phyloP scores from a whole-genome alignment of 2,329 filamentous ascomycete genomes.

The Malbranchea cinnamomea region DNA sequence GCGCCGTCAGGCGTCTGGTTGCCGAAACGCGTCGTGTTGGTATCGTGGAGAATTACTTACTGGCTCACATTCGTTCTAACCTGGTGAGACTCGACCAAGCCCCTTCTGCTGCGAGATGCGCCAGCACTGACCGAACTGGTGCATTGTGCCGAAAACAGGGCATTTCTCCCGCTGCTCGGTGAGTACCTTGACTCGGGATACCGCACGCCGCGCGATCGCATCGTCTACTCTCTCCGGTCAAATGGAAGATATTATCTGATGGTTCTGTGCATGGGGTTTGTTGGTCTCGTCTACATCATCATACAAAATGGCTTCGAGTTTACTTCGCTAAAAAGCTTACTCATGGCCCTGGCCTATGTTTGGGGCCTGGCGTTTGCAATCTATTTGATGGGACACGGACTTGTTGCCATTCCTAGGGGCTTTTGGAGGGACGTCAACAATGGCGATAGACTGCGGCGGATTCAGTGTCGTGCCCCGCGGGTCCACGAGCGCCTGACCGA shows the following conservation, averaged over 20 bases:
- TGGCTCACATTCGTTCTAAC: conserved; percentile 94
- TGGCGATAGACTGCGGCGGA: conserved; percentile 53
- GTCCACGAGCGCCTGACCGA: conserved; percentile 81
- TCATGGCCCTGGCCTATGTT: conserved; percentile 90
- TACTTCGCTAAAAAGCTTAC: conserved; percentile 59
- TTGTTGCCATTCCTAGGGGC: conserved; percentile 76
- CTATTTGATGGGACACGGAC: conserved; percentile 92
- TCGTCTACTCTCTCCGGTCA: conserved; percentile 69
- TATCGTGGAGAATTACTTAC: conserved; percentile 89
- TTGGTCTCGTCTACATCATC: conserved; percentile 72
- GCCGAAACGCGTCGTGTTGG: conserved; percentile 58
- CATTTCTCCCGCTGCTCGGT: conserved; percentile 80
- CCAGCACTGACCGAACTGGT: conserved; percentile 6
- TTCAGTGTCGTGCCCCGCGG: conserved; percentile 66
- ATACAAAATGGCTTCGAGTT: conserved; percentile 60
- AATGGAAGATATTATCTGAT: conserved; percentile 85
- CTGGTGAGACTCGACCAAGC: conserved; percentile 44
- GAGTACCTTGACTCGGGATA: conserved; percentile 94
- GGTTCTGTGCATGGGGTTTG: conserved; percentile 51
- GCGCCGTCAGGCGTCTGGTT: conserved; percentile 75
- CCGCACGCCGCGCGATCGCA: conserved; percentile 63
- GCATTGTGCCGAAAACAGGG: too few species aligned
- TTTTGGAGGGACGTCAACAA: conserved; percentile 69
- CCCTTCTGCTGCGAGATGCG: neutral
- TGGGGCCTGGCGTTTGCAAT: conserved; percentile 87